A percentile compares a stretch with the other conserved stretches of the same genome.
phyloP scores from a whole-genome alignment of 2,329 filamentous ascomycete species.

The Aspergillus hortae region DNA sequence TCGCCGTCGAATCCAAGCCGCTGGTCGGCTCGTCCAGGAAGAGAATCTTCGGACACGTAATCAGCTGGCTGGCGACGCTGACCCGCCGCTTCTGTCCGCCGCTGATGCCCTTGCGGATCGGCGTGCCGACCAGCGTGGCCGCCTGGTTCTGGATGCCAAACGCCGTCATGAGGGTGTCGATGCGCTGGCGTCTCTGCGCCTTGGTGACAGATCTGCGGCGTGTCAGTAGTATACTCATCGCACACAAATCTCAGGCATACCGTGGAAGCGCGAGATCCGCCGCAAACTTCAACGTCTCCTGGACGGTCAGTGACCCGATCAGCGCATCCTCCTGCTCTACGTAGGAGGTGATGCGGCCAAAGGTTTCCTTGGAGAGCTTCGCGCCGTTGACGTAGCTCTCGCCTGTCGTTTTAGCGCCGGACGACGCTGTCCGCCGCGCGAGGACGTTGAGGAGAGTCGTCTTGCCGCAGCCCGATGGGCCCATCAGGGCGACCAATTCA shows the following conservation, averaged over 20 bases:
- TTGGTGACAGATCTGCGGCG: conserved; percentile 47
- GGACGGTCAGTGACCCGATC: conserved; percentile 74
- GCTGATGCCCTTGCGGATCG: conserved; percentile 76
- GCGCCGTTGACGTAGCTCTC: conserved; percentile 62
- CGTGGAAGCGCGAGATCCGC: conserved; percentile 62
- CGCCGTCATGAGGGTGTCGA: conserved; percentile 63
- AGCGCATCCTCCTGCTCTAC: conserved; percentile 87
- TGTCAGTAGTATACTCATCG: not conserved
- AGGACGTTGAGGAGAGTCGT: conserved; percentile 80
- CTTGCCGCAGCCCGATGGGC: conserved; percentile 70
- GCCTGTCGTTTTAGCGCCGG: conserved; percentile 53
- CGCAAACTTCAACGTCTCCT: conserved; percentile 75
- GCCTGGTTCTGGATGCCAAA: conserved; percentile 71
- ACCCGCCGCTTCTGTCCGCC: conserved; percentile 81
- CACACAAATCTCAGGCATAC: conserved; percentile 31
- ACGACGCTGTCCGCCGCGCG: conserved; percentile 57
- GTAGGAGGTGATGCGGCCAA: conserved; percentile 68
- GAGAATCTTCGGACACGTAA: conserved; percentile 74
- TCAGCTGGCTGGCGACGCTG: conserved; percentile 75
- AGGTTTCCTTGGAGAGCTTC: conserved; percentile 49
- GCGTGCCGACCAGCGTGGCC: conserved; percentile 72
- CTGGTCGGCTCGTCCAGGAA: conserved; percentile 84
- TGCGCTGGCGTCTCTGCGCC: conserved; percentile 58
- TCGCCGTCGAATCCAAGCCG: conserved; percentile 74
- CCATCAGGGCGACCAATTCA: conserved; percentile 77